A percentile compares a stretch with the other conserved stretches of the same genome.
phyloP scores from a whole-genome alignment of 257 asterid genomes.

The Solanum okadae region DNA sequence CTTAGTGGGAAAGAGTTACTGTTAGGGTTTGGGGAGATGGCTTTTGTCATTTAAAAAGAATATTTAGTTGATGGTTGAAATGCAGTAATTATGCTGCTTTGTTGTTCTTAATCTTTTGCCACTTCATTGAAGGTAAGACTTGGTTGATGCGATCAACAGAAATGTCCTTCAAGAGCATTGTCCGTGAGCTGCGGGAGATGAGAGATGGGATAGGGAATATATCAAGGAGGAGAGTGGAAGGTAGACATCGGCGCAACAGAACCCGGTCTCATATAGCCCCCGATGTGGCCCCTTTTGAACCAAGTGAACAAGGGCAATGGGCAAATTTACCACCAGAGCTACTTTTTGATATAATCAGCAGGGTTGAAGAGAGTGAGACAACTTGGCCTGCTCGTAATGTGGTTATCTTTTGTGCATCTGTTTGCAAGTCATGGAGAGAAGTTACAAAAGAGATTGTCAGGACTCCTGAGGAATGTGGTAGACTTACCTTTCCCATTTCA shows the following conservation, averaged over 20 bases:
- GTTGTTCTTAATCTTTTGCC: background rate
- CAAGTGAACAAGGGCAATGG: slow-evolving; percentile 80
- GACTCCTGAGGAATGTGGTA: slow-evolving; percentile 37
- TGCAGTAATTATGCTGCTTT: background rate
- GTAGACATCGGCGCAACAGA: slow-evolving; percentile 58
- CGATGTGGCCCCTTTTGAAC: slow-evolving; percentile 42
- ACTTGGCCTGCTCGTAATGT: slow-evolving; percentile 82
- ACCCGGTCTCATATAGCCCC: slow-evolving; percentile 65
- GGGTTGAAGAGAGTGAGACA: slow-evolving; percentile 84
- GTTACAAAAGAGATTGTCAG: slow-evolving; percentile 82
- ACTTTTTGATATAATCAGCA: slow-evolving; percentile 65
- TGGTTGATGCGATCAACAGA: slow-evolving; percentile 12
- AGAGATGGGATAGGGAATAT: slow-evolving; percentile 76
- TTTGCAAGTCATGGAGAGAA: slow-evolving; percentile 89
- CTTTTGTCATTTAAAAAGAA: background rate
- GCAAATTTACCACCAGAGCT: slow-evolving; percentile 76
- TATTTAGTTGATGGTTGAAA: background rate
- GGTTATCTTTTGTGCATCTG: slow-evolving; percentile 78
- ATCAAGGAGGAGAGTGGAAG: slow-evolving; percentile 54
- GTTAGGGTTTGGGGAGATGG: background rate
- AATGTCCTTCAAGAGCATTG: slow-evolving; percentile 78
- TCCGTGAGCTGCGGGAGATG: slow-evolving; percentile 68
- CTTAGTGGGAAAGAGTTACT: background rate
- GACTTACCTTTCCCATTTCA: slow-evolving; percentile 9
- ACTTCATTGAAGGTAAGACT: slow-evolving; percentile 1